A percentile compares a stretch with the other conserved stretches of the same genome.
Conservation (phyloP, 306 rosid species). For the Vicia villosa region DNA sequence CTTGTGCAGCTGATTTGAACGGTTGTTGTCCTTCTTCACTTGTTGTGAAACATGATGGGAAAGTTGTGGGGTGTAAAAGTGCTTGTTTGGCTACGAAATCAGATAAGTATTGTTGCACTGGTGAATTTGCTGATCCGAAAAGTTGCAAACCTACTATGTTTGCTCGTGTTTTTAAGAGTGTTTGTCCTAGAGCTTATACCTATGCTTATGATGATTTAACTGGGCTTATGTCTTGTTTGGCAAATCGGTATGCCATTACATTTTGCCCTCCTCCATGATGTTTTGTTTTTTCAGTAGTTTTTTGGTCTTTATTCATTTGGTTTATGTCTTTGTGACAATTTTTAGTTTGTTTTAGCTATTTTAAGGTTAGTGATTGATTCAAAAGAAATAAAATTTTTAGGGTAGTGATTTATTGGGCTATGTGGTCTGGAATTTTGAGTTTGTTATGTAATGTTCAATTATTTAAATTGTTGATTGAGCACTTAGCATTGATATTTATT, state of each 20-base stretch:
- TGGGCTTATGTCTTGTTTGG: conserved; percentile 60
- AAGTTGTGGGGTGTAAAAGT: conserved; percentile 77
- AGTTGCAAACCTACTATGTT: conserved; percentile 58
- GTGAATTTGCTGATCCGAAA: conserved; percentile 53
- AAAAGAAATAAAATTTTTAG: background rate
- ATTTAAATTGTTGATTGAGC: background rate
- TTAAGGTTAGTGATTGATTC: conserved; percentile 1
- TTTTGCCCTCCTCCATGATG: conserved; percentile 65
- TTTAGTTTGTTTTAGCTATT: background rate
- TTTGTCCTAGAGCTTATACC: conserved; percentile 66
- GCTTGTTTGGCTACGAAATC: conserved; percentile 70
- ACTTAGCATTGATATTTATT: background rate
- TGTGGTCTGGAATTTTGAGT: background rate
- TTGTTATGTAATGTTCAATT: background rate
- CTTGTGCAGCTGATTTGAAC: conserved; percentile 62
- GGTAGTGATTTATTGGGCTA: background rate
- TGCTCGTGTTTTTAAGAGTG: conserved; percentile 56
- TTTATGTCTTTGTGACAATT: background rate
- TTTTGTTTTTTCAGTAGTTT: background rate
- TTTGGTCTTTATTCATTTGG: background rate
- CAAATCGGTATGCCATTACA: conserved; percentile 53
- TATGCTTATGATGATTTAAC: conserved; percentile 67
- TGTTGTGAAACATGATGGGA: conserved; percentile 49
- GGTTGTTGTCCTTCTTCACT: conserved; percentile 57
- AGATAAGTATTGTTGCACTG: conserved; percentile 64